phyloP scores from a whole-genome alignment of 1,284 basidiomycete genomes.

The Vanrija pseudolonga region DNA sequence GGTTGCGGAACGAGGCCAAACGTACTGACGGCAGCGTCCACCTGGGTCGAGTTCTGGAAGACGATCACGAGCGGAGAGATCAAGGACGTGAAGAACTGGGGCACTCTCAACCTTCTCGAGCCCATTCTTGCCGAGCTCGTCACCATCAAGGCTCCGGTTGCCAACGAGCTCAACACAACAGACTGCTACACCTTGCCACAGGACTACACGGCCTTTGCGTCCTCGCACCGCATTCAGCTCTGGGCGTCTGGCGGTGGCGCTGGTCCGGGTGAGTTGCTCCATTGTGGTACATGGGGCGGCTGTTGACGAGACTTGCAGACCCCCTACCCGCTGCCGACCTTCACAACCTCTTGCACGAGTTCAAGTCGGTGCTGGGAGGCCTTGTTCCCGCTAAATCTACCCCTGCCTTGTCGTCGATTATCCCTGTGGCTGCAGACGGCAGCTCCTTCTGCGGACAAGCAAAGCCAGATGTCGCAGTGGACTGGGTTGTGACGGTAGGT shows the following conservation, averaged over 20 bases:
- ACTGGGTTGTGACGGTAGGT: constrained; percentile 48
- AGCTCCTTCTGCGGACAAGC: constrained; percentile 20
- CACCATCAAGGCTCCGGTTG: constrained; percentile 12
- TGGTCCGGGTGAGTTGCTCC: constrained; percentile 36
- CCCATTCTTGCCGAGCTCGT: constrained; percentile 20
- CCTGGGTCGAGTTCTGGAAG: constrained; percentile 8
- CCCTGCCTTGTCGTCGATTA: constrained; percentile 6
- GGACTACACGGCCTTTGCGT: constrained; percentile 39
- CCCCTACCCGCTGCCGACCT: constrained; percentile 44
- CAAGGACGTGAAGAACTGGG: constrained; percentile 25
- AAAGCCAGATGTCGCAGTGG: constrained; percentile 26
- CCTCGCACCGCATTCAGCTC: constrained; percentile 33
- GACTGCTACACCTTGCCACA: constrained; percentile 46
- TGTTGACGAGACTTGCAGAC: constrained; percentile 23
- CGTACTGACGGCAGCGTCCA: constrained; percentile 7
- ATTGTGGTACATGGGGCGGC: background rate
- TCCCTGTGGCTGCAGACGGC: constrained; percentile 27
- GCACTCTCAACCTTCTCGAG: constrained; percentile 38
- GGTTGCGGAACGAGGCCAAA: constrained; percentile 4
- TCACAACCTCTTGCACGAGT: constrained; percentile 47
- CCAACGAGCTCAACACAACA: constrained; percentile 46
- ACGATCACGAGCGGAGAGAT: background rate
- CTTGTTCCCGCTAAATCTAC: constrained; percentile 7
- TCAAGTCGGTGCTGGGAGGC: constrained; percentile 18
- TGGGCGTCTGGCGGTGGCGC: constrained; percentile 48